Evolutionary conservation across 2,329 filamentous ascomycete species (phyloP).

Genomic region (Elsinoe batatas): DNA sequence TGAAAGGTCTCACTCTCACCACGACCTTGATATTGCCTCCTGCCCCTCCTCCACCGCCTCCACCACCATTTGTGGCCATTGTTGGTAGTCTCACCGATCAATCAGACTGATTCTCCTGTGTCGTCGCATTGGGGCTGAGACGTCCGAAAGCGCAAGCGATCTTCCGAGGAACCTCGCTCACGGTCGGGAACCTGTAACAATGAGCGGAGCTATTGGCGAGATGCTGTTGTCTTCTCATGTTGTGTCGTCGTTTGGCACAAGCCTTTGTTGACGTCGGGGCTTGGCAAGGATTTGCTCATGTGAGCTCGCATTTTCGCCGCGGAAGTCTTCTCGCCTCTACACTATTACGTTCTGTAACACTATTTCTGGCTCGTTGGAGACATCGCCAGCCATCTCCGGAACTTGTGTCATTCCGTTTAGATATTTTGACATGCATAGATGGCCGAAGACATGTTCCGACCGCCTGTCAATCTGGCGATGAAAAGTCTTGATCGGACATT

Average conservation of each 20-base stretch:
- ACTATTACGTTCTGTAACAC: not conserved
- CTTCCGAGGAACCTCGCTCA: not conserved
- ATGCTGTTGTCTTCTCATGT: not conserved
- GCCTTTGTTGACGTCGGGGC: conserved; percentile 5
- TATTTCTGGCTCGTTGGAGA: not conserved
- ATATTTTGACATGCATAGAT: conserved; percentile 13
- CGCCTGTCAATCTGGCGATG: conserved; percentile 71
- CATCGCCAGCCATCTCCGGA: not conserved
- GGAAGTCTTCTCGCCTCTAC: not conserved
- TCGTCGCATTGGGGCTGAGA: not conserved
- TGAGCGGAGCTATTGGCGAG: too few species aligned
- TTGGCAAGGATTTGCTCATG: conserved; percentile 4
- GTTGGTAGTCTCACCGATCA: not conserved
- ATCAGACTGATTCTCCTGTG: not conserved
- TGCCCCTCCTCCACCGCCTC: conserved; percentile 12
- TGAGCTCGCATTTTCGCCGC: not conserved
- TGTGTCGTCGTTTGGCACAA: not conserved
- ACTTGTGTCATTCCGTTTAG: not conserved
- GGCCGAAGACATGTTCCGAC: conserved; percentile 54
- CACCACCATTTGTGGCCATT: conserved; percentile 12
- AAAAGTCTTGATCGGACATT: conserved; percentile 72
- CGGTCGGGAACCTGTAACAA: not conserved
- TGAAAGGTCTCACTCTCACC: conserved; percentile 92
- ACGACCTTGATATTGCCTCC: conserved; percentile 99
- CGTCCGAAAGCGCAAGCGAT: not conserved